Conservation (phyloP, 495 filamentous ascomycete genomes). For the Pyrenula aspistea region DNA sequence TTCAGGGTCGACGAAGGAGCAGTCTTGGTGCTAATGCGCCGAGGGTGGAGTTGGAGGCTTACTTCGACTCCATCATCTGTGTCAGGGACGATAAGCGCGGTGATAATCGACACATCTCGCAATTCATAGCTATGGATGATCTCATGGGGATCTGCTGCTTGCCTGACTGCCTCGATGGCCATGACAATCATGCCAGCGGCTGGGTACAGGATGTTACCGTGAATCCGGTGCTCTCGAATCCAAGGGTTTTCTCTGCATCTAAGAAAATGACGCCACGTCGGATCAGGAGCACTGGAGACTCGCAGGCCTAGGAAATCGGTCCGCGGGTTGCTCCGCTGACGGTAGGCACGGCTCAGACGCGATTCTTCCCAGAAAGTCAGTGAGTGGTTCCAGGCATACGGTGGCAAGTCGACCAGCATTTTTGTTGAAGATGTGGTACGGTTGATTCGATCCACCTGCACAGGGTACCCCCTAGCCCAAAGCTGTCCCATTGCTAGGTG, state of each 20-base stretch:
- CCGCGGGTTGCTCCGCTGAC: conserved; percentile 16
- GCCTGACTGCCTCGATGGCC: conserved; percentile 23
- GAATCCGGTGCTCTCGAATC: conserved; percentile 25
- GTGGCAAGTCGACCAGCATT: conserved; percentile 25
- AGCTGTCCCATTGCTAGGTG: conserved; percentile 9
- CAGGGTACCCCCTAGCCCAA: conserved; percentile 13
- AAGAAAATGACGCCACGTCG: conserved; percentile 28
- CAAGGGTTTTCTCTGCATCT: conserved; percentile 27
- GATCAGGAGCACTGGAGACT: conserved; percentile 15
- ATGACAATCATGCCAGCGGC: conserved; percentile 27
- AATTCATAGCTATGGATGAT: neutral
- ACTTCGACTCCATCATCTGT: neutral
- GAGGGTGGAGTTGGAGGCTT: neutral
- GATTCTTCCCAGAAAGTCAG: conserved; percentile 21
- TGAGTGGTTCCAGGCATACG: conserved; percentile 32
- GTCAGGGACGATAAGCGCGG: too few species aligned
- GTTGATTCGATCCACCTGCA: too few species aligned
- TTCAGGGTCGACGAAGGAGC: conserved; percentile 1
- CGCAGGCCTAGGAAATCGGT: conserved; percentile 20
- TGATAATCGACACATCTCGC: neutral
- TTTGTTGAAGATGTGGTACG: too few species aligned
- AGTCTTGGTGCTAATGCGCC: neutral
- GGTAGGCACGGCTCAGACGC: conserved; percentile 18
- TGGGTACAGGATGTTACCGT: conserved; percentile 24
- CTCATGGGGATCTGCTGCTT: neutral